Evolutionary conservation across 176 grass and related monocot species (phyloP).

Genomic region (Hordeum vulgare): DNA sequence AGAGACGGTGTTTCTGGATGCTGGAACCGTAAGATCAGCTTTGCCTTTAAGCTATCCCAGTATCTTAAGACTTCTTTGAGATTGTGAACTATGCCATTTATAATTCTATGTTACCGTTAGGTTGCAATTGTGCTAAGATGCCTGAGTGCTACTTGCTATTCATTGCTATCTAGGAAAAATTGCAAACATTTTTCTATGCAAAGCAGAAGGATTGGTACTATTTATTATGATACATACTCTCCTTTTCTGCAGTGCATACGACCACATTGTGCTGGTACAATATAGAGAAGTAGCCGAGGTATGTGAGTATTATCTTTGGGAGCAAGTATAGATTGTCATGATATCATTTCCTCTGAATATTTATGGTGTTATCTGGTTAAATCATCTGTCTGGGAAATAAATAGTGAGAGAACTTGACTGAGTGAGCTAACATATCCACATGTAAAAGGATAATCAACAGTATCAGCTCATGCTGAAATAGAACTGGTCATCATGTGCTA

Average conservation of each 20-base stretch:
- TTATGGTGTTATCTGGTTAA: slow-evolving; percentile 12
- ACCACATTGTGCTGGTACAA: slow-evolving; percentile 94
- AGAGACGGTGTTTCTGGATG: slow-evolving; percentile 95
- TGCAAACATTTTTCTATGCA: slow-evolving; percentile 7
- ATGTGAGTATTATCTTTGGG: slow-evolving; percentile 32
- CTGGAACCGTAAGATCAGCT: slow-evolving; percentile 71
- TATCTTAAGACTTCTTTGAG: not conserved
- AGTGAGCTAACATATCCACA: not conserved
- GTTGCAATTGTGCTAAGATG: slow-evolving; percentile 10
- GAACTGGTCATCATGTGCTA: not conserved
- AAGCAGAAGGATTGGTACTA: not conserved
- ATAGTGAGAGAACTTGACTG: not conserved
- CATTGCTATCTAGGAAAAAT: not conserved
- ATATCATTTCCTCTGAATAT: not conserved
- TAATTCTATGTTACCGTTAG: not conserved
- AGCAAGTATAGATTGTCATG: slow-evolving; percentile 2
- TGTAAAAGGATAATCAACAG: not conserved
- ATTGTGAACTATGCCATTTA: not conserved
- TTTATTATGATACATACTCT: slow-evolving; percentile 7
- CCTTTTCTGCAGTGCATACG: slow-evolving; percentile 65
- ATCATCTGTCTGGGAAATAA: slow-evolving; percentile 4
- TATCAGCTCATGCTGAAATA: not conserved
- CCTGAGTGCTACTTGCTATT: not conserved
- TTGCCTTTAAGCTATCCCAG: slow-evolving; percentile 16
- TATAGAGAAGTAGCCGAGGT: slow-evolving; percentile 93